A percentile compares a stretch with the other conserved stretches of the same genome.
phyloP scores from a whole-genome alignment of 352 stramenopile species.

The Pythium sp. region DNA sequence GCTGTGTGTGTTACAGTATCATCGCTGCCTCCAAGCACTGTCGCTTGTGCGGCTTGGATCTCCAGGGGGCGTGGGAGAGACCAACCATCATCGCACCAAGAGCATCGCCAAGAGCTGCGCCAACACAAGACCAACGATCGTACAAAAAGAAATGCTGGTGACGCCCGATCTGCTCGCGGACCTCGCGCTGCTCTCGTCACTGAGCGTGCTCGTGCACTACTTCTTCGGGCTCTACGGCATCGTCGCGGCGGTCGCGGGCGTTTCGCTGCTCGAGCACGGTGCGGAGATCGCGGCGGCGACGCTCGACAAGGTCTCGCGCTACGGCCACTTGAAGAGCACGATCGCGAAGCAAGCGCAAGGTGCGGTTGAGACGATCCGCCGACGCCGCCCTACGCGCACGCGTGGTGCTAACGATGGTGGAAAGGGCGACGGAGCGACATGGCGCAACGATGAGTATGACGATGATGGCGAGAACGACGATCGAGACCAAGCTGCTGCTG shows the following conservation, averaged over 20 bases:
- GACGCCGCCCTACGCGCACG: neutral
- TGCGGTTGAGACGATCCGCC: neutral
- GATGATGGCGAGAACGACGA: neutral
- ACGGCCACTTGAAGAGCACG: neutral
- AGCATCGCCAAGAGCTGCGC: neutral
- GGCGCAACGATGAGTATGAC: neutral
- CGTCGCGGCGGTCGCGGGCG: conserved; percentile 33
- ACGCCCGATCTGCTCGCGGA: conserved; percentile 45
- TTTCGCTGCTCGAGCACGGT: conserved; percentile 42
- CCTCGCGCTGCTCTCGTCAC: conserved; percentile 48
- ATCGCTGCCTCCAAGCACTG: neutral
- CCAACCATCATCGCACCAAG: conserved; percentile 3
- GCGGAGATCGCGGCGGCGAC: conserved; percentile 1
- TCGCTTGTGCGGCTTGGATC: neutral
- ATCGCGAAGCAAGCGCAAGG: conserved; percentile 5
- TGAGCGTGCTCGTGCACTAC: conserved; percentile 68
- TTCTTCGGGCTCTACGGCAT: conserved; percentile 56
- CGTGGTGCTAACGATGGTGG: neutral
- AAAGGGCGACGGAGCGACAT: conserved; percentile 3
- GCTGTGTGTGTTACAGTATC: neutral
- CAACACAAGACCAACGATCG: neutral
- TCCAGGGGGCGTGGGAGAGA: conserved; percentile 7
- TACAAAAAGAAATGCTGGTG: conserved; percentile 3
- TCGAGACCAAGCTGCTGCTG: neutral
- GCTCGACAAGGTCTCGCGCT: conserved; percentile 5